Conservation (phyloP, 2,329 filamentous ascomycete genomes). For the Podosphaera xanthii region DNA sequence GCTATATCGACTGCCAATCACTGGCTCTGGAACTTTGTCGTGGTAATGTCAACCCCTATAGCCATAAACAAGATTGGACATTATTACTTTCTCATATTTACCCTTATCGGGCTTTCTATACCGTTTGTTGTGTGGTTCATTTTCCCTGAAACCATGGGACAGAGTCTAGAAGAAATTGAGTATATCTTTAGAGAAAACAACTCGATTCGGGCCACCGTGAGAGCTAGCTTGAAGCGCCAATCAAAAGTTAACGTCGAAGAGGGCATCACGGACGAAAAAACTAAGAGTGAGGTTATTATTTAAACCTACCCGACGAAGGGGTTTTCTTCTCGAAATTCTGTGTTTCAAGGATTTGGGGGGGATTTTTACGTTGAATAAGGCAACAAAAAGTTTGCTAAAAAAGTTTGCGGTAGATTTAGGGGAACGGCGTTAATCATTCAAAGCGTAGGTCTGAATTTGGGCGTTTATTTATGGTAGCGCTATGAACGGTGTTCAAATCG, state of each 20-base stretch:
- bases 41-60: slow-evolving; percentile 18
- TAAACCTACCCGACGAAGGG: too few species aligned
- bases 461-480: too few species aligned
- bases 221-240: not conserved
- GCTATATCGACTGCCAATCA: slow-evolving; percentile 62
- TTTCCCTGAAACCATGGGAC: slow-evolving; percentile 27
- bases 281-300: not conserved
- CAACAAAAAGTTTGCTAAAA: too few species aligned
- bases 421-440: too few species aligned
- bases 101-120: slow-evolving; percentile 18
- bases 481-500: too few species aligned
- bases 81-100: slow-evolving; percentile 20
- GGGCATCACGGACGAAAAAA: not conserved
- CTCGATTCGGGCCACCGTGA: not conserved
- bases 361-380: too few species aligned
- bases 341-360: too few species aligned
- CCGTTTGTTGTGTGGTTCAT: slow-evolving; percentile 19
- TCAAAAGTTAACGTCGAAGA: too few species aligned
- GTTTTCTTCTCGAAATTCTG: too few species aligned
- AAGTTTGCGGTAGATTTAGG: too few species aligned
- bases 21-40: slow-evolving; percentile 44
- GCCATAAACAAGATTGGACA: slow-evolving; percentile 16
- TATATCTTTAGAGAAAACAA: slow-evolving; percentile 27
- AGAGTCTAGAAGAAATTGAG: slow-evolving; percentile 46
- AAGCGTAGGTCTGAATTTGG: too few species aligned